These are phyloP conservation scores for Mycena epipterygia DNA, from an alignment of 768 basidiomycete genomes.

Conservation along the genomic window DNA sequence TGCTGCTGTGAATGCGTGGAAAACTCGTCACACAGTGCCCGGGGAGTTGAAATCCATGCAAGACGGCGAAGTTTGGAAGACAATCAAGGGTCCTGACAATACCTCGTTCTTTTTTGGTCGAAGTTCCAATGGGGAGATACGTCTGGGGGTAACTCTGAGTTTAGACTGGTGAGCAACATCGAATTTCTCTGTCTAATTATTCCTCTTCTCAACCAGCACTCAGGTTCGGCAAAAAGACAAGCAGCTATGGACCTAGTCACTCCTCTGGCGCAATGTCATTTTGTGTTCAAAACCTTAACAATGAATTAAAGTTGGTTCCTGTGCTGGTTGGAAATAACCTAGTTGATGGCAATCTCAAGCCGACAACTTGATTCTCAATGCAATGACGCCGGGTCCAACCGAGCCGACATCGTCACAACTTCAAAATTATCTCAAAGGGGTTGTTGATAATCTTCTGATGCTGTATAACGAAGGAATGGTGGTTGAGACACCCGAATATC, in stretches of 20 bases:
- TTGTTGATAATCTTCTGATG: background rate
- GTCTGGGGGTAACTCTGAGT: slow-evolving; percentile 22
- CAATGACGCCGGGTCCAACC: background rate
- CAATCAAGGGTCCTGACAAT: slow-evolving; percentile 17
- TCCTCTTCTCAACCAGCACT: background rate
- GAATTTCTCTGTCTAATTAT: background rate
- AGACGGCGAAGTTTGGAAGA: slow-evolving; percentile 5
- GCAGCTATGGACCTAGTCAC: slow-evolving; percentile 36
- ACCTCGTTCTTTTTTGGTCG: slow-evolving; percentile 23
- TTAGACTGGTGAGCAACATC: slow-evolving; percentile 34
- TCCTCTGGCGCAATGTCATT: slow-evolving; percentile 38
- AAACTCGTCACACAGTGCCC: background rate
- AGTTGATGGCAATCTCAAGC: background rate
- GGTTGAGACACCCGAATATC: background rate
- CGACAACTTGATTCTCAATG: background rate
- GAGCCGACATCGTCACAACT: background rate
- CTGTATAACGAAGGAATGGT: background rate
- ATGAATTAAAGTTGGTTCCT: slow-evolving; percentile 23
- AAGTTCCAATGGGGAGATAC: slow-evolving; percentile 21
- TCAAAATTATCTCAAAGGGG: background rate
- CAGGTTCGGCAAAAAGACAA: slow-evolving; percentile 33
- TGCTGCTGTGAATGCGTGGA: background rate
- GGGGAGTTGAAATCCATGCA: background rate
- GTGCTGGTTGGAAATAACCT: too few species aligned
- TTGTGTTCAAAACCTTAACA: slow-evolving; percentile 33